phyloP scores from a whole-genome alignment of 169 alveolate genomes.

The Cryptosporidium tyzzeri region DNA sequence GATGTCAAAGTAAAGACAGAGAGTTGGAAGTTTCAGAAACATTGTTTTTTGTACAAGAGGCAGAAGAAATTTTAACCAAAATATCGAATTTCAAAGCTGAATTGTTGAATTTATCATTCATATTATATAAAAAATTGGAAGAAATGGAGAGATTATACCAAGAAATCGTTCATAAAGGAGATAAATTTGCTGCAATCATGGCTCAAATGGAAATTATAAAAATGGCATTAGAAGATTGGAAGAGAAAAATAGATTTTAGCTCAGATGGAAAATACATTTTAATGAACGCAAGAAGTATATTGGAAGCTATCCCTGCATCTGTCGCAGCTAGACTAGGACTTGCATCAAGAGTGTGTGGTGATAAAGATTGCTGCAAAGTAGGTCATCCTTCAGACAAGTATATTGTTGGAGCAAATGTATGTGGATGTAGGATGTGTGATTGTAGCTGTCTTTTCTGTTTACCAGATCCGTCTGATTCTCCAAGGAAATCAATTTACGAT shows the following conservation, averaged over 20 bases:
- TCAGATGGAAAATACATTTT: background rate
- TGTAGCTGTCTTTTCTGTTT: slow-evolving; percentile 11
- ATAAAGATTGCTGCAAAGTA: slow-evolving; percentile 12
- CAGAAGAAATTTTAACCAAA: background rate
- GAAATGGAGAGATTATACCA: background rate
- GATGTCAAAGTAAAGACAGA: background rate
- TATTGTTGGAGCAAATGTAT: background rate
- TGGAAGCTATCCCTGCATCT: background rate
- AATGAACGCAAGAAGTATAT: background rate
- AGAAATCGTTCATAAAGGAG: background rate
- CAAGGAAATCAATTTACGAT: background rate
- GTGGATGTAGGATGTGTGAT: background rate
- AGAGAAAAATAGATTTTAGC: background rate
- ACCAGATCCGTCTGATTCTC: background rate
- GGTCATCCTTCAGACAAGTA: background rate
- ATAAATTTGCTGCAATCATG: background rate
- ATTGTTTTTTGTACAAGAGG: background rate
- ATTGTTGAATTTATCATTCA: background rate
- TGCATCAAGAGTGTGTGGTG: slow-evolving; percentile 2
- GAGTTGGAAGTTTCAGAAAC: background rate
- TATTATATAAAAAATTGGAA: background rate
- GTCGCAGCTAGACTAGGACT: slow-evolving; percentile 17
- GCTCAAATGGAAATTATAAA: background rate
- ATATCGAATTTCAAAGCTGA: background rate
- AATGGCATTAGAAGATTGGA: background rate